These are phyloP conservation scores for Litsea cubeba DNA, from an alignment of 164 flowering plant genomes.

Conservation along the genomic window DNA sequence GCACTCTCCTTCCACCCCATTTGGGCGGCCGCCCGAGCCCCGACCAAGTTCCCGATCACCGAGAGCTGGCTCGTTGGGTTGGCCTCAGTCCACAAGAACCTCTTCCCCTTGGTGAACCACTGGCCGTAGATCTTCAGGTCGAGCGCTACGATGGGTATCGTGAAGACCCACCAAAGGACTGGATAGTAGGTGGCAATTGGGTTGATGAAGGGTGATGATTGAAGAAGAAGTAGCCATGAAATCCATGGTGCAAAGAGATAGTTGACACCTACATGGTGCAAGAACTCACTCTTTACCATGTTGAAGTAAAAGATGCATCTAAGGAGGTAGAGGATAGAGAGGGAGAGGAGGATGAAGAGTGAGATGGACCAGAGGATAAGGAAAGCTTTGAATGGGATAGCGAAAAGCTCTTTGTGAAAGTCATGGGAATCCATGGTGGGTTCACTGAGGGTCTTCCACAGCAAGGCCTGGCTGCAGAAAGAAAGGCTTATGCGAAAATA, in stretches of 20 bases:
- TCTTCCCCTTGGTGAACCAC: slow-evolving; percentile 30
- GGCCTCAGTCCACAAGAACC: slow-evolving; percentile 22
- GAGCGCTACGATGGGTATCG: slow-evolving; percentile 17
- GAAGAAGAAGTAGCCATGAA: slow-evolving; percentile 26
- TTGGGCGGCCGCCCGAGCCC: slow-evolving; percentile 19
- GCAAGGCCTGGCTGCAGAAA: slow-evolving; percentile 28
- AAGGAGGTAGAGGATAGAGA: slow-evolving; percentile 24
- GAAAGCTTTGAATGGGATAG: slow-evolving; percentile 14
- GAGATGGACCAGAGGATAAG: slow-evolving; percentile 29
- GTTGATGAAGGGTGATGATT: slow-evolving; percentile 12
- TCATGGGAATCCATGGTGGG: slow-evolving; percentile 8
- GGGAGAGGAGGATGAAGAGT: slow-evolving; percentile 13
- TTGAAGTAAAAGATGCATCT: slow-evolving; percentile 19
- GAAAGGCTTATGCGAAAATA: slow-evolving; percentile 38
- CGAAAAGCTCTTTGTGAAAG: slow-evolving; percentile 1
- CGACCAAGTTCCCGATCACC: slow-evolving; percentile 28
- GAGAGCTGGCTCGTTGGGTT: slow-evolving; percentile 33
- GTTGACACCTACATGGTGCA: slow-evolving; percentile 25
- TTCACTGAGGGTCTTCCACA: slow-evolving; percentile 35
- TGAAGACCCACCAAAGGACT: slow-evolving; percentile 20
- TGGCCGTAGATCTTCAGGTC: slow-evolving; percentile 33
- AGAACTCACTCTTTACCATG: slow-evolving; percentile 24
- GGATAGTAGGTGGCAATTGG: slow-evolving; percentile 11
- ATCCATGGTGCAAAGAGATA: slow-evolving; percentile 29
- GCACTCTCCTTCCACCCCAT: slow-evolving; percentile 32